Percentiles rank a stretch among this genome's conserved stretches.
These are phyloP conservation scores for Gleditsia sinensis DNA, from an alignment of 306 rosid genomes.

Conservation along the genomic window DNA sequence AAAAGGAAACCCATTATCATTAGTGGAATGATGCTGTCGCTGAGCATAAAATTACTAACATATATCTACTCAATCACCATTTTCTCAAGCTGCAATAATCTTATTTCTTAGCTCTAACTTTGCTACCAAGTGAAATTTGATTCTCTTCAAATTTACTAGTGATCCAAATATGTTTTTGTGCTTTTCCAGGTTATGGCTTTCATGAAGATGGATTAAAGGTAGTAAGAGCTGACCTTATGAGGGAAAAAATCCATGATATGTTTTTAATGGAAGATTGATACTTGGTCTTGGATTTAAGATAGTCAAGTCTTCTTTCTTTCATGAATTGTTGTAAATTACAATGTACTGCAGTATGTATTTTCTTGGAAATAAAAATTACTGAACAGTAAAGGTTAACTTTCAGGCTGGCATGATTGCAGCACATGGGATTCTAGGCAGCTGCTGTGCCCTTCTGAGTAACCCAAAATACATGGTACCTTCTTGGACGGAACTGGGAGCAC, in stretches of 20 bases:
- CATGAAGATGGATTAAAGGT: conserved; percentile 98
- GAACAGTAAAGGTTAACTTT: conserved; percentile 30
- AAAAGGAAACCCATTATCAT: no score
- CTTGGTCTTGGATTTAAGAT: background rate
- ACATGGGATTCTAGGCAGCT: conserved; percentile 63
- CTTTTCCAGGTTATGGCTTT: conserved; percentile 85
- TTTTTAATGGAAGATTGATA: background rate
- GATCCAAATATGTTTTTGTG: conserved; percentile 20
- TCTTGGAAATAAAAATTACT: conserved; percentile 19
- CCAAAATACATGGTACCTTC: conserved; percentile 93
- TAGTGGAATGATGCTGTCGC: no score
- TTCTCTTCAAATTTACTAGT: background rate
- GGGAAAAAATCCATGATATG: background rate
- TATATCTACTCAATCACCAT: background rate
- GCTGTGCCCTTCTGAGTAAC: conserved; percentile 54
- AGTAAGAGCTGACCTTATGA: conserved; percentile 15
- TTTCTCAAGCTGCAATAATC: background rate
- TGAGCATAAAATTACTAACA: no score
- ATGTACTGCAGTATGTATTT: conserved; percentile 9
- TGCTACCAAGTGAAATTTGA: background rate
- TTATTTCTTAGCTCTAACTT: background rate
- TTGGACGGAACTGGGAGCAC: conserved; percentile 73
- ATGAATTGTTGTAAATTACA: background rate
- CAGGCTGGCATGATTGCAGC: conserved; percentile 93
- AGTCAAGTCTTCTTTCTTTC: background rate